These are phyloP conservation scores for Fusarium kyushuense DNA, from an alignment of 2,329 filamentous ascomycete genomes.

Conservation along the genomic window DNA sequence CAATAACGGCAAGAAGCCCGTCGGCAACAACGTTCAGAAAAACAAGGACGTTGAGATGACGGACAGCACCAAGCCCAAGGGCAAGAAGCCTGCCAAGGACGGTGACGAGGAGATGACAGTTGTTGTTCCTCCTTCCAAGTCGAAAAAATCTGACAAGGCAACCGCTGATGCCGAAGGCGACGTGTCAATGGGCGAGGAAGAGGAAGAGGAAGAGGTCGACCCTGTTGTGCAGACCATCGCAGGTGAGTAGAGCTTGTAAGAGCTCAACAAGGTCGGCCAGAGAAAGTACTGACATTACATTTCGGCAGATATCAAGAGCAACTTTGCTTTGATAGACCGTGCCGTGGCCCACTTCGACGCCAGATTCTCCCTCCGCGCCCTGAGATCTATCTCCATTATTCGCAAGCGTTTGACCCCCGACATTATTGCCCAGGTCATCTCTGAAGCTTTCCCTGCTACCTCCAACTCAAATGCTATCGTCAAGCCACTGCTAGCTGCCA, in stretches of 20 bases:
- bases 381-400: constrained; percentile 94
- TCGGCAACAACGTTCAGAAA: constrained; percentile 75
- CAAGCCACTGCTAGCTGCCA: constrained; percentile 75
- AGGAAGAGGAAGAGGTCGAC: constrained; percentile 68
- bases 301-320: constrained; percentile 87
- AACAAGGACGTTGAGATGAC: constrained; percentile 77
- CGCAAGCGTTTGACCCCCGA: constrained; percentile 90
- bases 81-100: constrained; percentile 73
- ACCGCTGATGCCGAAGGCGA: constrained; percentile 75
- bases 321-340: constrained; percentile 90
- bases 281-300: constrained; percentile 38
- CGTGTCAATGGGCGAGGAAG: constrained; percentile 75
- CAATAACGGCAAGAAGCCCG: constrained; percentile 76
- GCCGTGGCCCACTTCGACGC: constrained; percentile 94
- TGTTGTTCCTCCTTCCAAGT: constrained; percentile 80
- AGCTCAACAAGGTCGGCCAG: background rate
- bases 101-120: constrained; percentile 85
- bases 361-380: constrained; percentile 91
- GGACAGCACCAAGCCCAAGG: constrained; percentile 74
- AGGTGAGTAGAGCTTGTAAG: constrained; percentile 59
- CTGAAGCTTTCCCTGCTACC: constrained; percentile 78
- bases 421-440: constrained; percentile 83
- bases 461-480: constrained; percentile 72
- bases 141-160: constrained; percentile 67
- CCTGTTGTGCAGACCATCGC: constrained; percentile 69